phyloP scores from a whole-genome alignment of 2,329 filamentous ascomycete species.

The Fusarium sp. region DNA sequence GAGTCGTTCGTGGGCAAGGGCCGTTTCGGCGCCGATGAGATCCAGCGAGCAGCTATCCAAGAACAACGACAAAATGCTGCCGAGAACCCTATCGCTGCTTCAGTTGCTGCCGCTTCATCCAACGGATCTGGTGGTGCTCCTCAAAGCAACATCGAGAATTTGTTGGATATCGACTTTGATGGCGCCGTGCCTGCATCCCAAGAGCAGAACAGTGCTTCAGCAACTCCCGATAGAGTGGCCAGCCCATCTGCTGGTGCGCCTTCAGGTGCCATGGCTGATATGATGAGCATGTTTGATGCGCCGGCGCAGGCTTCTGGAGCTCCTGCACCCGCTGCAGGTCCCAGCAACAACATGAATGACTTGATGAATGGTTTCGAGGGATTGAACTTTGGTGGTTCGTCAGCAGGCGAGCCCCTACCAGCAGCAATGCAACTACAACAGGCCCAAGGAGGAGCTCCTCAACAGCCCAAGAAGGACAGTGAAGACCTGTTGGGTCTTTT shows the following conservation, averaged over 20 bases:
- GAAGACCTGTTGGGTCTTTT: constrained; percentile 66
- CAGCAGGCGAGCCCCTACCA: constrained; percentile 68
- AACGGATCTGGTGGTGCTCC: constrained; percentile 65
- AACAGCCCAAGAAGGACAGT: constrained; percentile 64
- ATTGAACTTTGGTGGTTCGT: constrained; percentile 74
- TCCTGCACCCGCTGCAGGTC: constrained; percentile 47
- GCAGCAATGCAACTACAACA: constrained; percentile 66
- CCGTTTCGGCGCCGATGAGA: constrained; percentile 90
- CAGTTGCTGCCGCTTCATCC: constrained; percentile 75
- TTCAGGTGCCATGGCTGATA: constrained; percentile 66
- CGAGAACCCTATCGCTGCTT: constrained; percentile 93
- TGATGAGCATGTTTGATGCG: constrained; percentile 76
- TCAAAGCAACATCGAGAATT: constrained; percentile 89
- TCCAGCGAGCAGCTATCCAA: constrained; percentile 95
- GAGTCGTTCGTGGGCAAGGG: constrained; percentile 98
- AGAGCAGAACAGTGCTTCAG: constrained; percentile 63
- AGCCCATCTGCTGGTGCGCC: constrained; percentile 63
- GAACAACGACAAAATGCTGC: constrained; percentile 92
- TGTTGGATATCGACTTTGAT: constrained; percentile 96
- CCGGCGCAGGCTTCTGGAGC: constrained; percentile 63
- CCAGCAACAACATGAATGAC: constrained; percentile 77
- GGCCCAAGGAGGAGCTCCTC: constrained; percentile 45
- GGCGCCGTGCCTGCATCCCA: constrained; percentile 90
- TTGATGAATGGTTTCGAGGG: constrained; percentile 89
- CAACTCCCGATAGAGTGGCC: constrained; percentile 74